phyloP scores from a whole-genome alignment of 768 basidiomycete species.

The Sarcodon aspratus region DNA sequence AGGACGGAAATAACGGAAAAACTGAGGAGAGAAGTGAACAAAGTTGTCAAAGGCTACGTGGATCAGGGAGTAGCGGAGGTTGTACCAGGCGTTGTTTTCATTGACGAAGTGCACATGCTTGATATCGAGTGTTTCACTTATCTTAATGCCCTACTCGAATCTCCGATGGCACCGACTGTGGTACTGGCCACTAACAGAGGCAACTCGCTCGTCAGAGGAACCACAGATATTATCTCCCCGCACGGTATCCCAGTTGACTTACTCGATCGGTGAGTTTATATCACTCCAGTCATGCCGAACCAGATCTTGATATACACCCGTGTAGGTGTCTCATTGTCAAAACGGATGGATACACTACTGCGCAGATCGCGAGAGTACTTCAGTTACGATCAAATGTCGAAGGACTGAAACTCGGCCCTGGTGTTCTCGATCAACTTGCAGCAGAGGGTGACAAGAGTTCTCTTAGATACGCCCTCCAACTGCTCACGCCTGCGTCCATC shows the following conservation, averaged over 20 bases:
- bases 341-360: slow-evolving; percentile 72
- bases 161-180: slow-evolving; percentile 94
- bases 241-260: slow-evolving; percentile 94
- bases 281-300: background rate
- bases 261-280: slow-evolving; percentile 62
- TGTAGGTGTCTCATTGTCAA: slow-evolving; percentile 90
- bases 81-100: slow-evolving; percentile 95
- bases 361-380: slow-evolving; percentile 80
- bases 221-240: slow-evolving; percentile 81
- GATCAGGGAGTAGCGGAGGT: slow-evolving; percentile 98
- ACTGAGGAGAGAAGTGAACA: slow-evolving; percentile 89
- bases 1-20: slow-evolving; percentile 98
- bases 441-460: slow-evolving; percentile 76
- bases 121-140: slow-evolving; percentile 99
- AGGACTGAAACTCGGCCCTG: slow-evolving; percentile 62
- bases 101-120: slow-evolving; percentile 99
- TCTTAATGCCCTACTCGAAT: slow-evolving; percentile 90
- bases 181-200: slow-evolving; percentile 96
- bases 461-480: slow-evolving; percentile 84
- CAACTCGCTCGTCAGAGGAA: slow-evolving; percentile 85
- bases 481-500: slow-evolving; percentile 86
- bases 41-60: slow-evolving; percentile 93
- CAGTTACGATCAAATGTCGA: slow-evolving; percentile 82
- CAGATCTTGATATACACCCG: background rate
- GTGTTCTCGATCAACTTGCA: slow-evolving; percentile 73